These are phyloP conservation scores for Psidium guajava DNA, from an alignment of 345 rosid species.

Conservation along the genomic window DNA sequence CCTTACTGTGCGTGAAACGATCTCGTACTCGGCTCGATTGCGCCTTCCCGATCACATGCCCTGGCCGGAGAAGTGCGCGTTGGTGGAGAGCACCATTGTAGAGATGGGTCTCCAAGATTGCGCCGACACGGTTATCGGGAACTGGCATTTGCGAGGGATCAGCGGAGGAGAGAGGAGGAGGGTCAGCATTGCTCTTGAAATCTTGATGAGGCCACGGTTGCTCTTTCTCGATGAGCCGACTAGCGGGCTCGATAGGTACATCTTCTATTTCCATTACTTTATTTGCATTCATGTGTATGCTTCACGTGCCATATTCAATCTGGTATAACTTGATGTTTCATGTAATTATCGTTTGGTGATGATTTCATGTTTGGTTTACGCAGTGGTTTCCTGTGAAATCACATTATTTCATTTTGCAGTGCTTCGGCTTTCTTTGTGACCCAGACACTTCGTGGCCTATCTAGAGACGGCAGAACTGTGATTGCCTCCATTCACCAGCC, in stretches of 20 bases:
- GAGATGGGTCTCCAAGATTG: slow-evolving; percentile 99
- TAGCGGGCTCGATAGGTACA: slow-evolving; percentile 88
- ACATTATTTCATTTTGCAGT: slow-evolving; percentile 21
- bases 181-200: slow-evolving; percentile 93
- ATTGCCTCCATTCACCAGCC: slow-evolving; percentile 97
- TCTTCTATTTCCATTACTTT: not conserved
- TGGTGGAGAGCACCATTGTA: slow-evolving; percentile 78
- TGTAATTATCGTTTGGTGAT: not conserved
- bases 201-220: slow-evolving; percentile 87
- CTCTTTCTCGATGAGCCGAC: slow-evolving; percentile 97
- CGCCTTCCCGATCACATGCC: slow-evolving; percentile 87
- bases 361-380: not conserved
- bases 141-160: slow-evolving; percentile 90
- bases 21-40: slow-evolving; percentile 70
- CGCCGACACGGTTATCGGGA: slow-evolving; percentile 87
- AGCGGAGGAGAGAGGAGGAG: slow-evolving; percentile 94
- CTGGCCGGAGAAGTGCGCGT: slow-evolving; percentile 56
- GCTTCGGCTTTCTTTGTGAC: slow-evolving; percentile 96
- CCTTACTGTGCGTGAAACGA: slow-evolving; percentile 84
- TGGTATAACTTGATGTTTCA: not conserved
- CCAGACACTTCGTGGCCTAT: slow-evolving; percentile 69
- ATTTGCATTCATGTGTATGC: not conserved
- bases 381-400: not conserved
- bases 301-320: not conserved
- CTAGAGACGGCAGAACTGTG: slow-evolving; percentile 92